Evolutionary conservation across 2,329 filamentous ascomycete species (phyloP).

Genomic region (Fusarium chlamydosporum): DNA sequence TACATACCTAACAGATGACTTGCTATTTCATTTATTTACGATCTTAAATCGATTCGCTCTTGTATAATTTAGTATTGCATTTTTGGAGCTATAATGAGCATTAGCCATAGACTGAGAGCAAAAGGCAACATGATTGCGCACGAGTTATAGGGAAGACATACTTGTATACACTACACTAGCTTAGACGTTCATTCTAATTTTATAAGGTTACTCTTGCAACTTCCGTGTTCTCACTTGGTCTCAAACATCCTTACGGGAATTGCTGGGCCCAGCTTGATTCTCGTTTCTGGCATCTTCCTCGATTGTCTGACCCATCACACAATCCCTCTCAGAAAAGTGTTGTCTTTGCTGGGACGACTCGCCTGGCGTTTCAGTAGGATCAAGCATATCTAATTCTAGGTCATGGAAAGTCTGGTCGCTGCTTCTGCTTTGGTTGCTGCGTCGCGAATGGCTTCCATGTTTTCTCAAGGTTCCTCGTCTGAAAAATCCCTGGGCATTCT

Average conservation of each 20-base stretch:
- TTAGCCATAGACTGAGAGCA: constrained; percentile 42
- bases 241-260: constrained; percentile 11
- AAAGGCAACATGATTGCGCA: constrained; percentile 25
- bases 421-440: constrained; percentile 52
- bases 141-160: constrained; percentile 31
- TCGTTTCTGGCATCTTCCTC: constrained; percentile 54
- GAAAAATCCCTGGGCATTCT: constrained; percentile 54
- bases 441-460: constrained; percentile 43
- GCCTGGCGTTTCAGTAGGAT: constrained; percentile 29
- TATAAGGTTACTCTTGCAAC: constrained; percentile 18
- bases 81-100: constrained; percentile 43
- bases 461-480: constrained; percentile 49
- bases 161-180: constrained; percentile 48
- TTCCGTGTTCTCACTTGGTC: neutral
- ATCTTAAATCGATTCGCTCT: constrained; percentile 26
- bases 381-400: constrained; percentile 52
- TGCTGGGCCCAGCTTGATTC: constrained; percentile 24
- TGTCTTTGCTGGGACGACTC: constrained; percentile 29
- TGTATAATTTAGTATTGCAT: constrained; percentile 48
- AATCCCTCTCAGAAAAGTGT: constrained; percentile 53
- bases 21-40: constrained; percentile 23
- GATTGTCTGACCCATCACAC: constrained; percentile 57
- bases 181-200: constrained; percentile 45
- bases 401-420: constrained; percentile 50
- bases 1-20: constrained; percentile 23